A percentile compares a stretch with the other conserved stretches of the same genome.
These are phyloP conservation scores for Dalbergia cochinchinensis DNA, from an alignment of 306 rosid species.

Conservation along the genomic window DNA sequence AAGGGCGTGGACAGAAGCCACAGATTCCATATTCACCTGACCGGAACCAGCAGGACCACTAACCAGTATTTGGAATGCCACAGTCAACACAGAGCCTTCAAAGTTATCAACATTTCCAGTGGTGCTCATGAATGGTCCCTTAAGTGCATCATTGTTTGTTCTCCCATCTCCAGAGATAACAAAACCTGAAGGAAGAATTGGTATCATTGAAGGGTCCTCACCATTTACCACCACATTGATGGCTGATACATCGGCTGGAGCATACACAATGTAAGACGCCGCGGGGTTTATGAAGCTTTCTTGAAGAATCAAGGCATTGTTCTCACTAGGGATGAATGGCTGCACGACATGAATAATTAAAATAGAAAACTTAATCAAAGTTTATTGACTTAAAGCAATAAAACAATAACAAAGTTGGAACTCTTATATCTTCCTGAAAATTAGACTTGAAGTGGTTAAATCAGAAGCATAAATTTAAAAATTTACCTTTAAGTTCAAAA, in stretches of 20 bases:
- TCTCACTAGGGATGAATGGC: constrained; percentile 62
- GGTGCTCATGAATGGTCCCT: constrained; percentile 4
- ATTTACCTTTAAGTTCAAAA: too few relatives aligned
- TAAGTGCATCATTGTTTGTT: not conserved
- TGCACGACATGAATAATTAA: constrained; percentile 41
- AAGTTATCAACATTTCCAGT: not conserved
- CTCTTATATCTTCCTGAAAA: too few relatives aligned
- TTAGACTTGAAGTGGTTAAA: too few relatives aligned
- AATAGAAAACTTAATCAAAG: not conserved
- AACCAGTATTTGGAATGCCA: constrained; percentile 65
- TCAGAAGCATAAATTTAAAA: not conserved
- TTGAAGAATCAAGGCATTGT: constrained; percentile 62
- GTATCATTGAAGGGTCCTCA: constrained; percentile 52
- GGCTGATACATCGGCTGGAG: constrained; percentile 55
- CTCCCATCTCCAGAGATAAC: constrained; percentile 55
- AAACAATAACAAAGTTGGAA: not conserved
- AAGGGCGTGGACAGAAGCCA: constrained; percentile 15
- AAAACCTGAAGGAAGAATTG: constrained; percentile 78
- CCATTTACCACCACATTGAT: constrained; percentile 44
- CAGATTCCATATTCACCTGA: not conserved
- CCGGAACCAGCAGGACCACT: not conserved
- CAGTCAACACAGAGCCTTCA: constrained; percentile 66
- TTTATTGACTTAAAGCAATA: not conserved
- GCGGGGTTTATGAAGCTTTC: constrained; percentile 61
- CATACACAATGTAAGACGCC: constrained; percentile 62